Evolutionary conservation across 768 basidiomycete genomes (phyloP).

Genomic region (Mycena haematopus): DNA sequence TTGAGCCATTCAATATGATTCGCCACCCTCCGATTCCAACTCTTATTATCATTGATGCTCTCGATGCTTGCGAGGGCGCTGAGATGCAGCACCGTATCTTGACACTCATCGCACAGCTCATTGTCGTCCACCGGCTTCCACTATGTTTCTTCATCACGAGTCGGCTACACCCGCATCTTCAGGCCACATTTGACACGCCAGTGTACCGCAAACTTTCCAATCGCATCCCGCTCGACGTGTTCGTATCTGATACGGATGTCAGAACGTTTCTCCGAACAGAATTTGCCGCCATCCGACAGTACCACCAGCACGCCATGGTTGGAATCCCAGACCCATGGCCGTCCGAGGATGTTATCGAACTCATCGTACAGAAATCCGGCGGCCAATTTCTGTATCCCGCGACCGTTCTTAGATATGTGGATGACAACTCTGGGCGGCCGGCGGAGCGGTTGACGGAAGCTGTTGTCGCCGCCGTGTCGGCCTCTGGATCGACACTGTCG

Average conservation of each 20-base stretch:
- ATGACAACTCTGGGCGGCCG: conserved; percentile 6
- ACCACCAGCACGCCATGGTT: conserved; percentile 27
- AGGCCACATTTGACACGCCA: conserved; percentile 28
- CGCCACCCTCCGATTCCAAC: conserved; percentile 22
- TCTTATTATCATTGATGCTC: conserved; percentile 30
- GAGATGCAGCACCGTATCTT: conserved; percentile 36
- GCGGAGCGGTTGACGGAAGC: conserved; percentile 23
- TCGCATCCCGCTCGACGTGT: conserved; percentile 30
- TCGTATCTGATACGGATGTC: conserved; percentile 33
- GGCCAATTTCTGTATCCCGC: conserved; percentile 30
- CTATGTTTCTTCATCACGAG: conserved; percentile 36
- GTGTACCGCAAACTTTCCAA: conserved; percentile 21
- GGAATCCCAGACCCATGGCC: conserved; percentile 34
- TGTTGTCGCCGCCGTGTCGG: conserved; percentile 18
- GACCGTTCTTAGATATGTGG: conserved; percentile 27
- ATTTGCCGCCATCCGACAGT: conserved; percentile 26
- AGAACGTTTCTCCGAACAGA: conserved; percentile 31
- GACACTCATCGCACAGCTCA: conserved; percentile 28
- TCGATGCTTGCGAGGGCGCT: conserved; percentile 35
- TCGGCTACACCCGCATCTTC: conserved; percentile 30
- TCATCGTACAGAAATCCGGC: conserved; percentile 15
- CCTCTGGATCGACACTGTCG: neutral
- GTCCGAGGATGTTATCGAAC: conserved; percentile 29
- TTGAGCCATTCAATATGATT: conserved; percentile 29
- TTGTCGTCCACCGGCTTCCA: conserved; percentile 27